A percentile compares a stretch with the other conserved stretches of the same genome.
Evolutionary conservation across 1,284 basidiomycete genomes (phyloP).

Genomic region (Pseudomicrostroma phylloplanum): DNA sequence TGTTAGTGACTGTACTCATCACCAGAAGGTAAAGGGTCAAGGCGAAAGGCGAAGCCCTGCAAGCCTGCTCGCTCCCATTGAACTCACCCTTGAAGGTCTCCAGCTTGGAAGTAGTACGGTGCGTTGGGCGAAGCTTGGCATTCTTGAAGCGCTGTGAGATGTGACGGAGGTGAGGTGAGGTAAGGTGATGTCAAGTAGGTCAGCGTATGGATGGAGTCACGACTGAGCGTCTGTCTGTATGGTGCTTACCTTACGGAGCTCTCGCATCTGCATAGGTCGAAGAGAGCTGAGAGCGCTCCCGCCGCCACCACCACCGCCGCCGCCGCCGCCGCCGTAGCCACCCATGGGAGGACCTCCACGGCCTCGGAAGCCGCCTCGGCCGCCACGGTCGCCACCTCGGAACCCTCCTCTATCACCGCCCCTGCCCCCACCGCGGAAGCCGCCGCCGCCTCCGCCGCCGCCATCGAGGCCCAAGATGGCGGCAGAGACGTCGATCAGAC

Average conservation of each 20-base stretch:
- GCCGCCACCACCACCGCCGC: slow-evolving; percentile 14
- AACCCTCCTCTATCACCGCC: slow-evolving; percentile 18
- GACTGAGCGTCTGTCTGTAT: too few relatives aligned
- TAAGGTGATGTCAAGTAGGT: too few relatives aligned
- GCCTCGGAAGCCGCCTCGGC: slow-evolving; percentile 17
- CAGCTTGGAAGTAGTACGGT: slow-evolving; percentile 28
- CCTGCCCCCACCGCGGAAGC: slow-evolving; percentile 18
- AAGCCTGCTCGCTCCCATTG: too few relatives aligned
- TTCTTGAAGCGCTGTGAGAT: slow-evolving; percentile 17
- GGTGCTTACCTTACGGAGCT: slow-evolving; percentile 20
- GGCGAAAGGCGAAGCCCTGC: background rate
- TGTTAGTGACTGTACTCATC: background rate
- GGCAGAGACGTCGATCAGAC: slow-evolving; percentile 23
- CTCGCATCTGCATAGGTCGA: slow-evolving; percentile 17
- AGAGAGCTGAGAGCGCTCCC: slow-evolving; percentile 9
- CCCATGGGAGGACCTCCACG: slow-evolving; percentile 13
- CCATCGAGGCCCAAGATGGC: slow-evolving; percentile 22
- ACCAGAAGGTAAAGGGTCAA: background rate
- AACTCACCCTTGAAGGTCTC: slow-evolving; percentile 23
- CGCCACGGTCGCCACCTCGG: slow-evolving; percentile 13
- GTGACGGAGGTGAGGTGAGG: too few relatives aligned
- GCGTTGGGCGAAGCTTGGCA: slow-evolving; percentile 24
- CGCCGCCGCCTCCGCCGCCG: slow-evolving; percentile 18
- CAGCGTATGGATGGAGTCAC: too few relatives aligned
- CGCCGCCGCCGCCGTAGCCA: slow-evolving; percentile 3